Percentiles rank a stretch among this genome's conserved stretches.
phyloP scores from a whole-genome alignment of 75 land plant species.

The Chamaecyparis obtusa region DNA sequence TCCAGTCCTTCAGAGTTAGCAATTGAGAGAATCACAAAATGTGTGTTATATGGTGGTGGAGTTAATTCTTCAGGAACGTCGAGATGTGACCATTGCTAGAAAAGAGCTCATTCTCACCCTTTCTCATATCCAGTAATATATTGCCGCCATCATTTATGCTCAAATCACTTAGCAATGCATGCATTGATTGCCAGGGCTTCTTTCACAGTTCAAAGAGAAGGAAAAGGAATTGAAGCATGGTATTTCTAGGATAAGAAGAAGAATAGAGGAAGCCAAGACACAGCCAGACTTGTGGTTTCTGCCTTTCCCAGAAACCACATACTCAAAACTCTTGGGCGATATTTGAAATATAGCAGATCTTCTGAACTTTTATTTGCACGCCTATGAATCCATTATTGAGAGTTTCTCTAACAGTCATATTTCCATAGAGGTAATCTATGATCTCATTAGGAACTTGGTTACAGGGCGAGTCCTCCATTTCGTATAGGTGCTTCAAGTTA shows the following conservation, averaged over 20 bases:
- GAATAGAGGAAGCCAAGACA: conserved; percentile 45
- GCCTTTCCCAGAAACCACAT: conserved; percentile 48
- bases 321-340: conserved; percentile 27
- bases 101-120: conserved; percentile 28
- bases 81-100: conserved; percentile 57
- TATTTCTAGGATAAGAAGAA: conserved; percentile 25
- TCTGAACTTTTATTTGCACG: conserved; percentile 21
- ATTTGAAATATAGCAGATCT: conserved; percentile 44
- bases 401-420: conserved; percentile 1
- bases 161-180: neutral
- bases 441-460: conserved; percentile 5
- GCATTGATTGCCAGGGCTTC: neutral
- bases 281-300: conserved; percentile 78
- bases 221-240: conserved; percentile 20
- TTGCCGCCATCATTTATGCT: conserved; percentile 12
- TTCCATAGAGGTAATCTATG: neutral
- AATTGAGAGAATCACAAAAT: conserved; percentile 46
- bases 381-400: conserved; percentile 21
- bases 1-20: conserved; percentile 51
- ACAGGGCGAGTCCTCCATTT: neutral
- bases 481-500: conserved; percentile 10
- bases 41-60: conserved; percentile 57
- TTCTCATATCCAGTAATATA: conserved; percentile 18
- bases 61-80: conserved; percentile 40
- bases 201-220: conserved; percentile 20